Base-by-base conservation (phyloP, 495 filamentous ascomycete species). In the Coniosporium apollinis region DNA sequence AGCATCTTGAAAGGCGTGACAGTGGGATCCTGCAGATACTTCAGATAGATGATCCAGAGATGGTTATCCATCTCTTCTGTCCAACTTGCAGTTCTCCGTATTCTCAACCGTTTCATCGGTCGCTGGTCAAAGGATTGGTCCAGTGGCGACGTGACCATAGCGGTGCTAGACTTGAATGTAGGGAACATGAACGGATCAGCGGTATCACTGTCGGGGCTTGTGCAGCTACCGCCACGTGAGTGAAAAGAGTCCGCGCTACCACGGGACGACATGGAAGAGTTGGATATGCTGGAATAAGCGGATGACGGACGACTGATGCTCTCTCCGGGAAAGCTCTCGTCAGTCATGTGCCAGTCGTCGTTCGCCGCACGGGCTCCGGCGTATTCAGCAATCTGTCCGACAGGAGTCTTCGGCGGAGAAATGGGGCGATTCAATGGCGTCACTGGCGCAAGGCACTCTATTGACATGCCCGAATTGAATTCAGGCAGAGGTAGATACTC, bases 1-100 rank as follows among this genome's bases (percentile, higher is more conserved):
- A 85, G 71, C 60, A 82, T 78, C 46, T 86, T 85, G 59, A 96
- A 87, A 0, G 89, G 89, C 1, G 89, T 97, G 19, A 92, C 79
- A 7, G 78, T 84, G 21, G 89, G 86, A 52, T 96, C 84, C 44
- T 85, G 78, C 8, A 94, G 61, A 49, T 94, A 97, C 7, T 79
- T 53, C 44, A 81, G 61, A 50, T 93, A 96, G 2, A 80, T 85
- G 22, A 79, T 74, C 91, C 91, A 96, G 19, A 97, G 57, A 50
- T 97, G 89, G 22, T 76, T 74, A 55, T 86, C 85, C 82, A 92
- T 91, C 14, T 83, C 79, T 30, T 75, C 69, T 2, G 81, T 91
- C 85, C 86, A 97, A 17, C 49, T 47, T 13, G 52, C 22, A 19
- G 55, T 45, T 9, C 56, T 58, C 20, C 43, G 43, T 11, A 43